Evolutionary conservation across 2,329 filamentous ascomycete genomes (phyloP), one percentile per base, ranked within the genome.

Genomic region (Aureobasidium sp.): DNA sequence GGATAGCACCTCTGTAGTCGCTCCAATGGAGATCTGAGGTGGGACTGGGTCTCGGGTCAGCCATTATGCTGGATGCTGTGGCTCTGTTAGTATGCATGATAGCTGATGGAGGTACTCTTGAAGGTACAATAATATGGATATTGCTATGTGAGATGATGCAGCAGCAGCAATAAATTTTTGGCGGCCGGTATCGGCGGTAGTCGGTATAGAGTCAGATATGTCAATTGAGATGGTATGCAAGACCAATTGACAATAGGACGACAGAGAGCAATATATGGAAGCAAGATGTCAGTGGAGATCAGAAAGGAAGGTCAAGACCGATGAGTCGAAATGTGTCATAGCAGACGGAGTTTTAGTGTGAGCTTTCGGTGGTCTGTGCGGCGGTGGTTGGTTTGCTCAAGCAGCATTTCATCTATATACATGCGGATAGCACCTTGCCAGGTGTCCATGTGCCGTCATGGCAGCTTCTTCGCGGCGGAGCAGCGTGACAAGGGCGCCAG

Each of bases 21-120:
- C 81, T 81, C 87, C 87, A 90, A 69, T 87, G 77, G 57, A 90
- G 82, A 74, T 88, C 84, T 57, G 77, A 76, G 0, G 86, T 87
- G 49, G 87, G 87, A 73, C 89, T 85, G 12, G 87, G 87, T 42
- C 73, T 62, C 29, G 63, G 69, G 25, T 74, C 73, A 59, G 68
- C 67, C 71, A 72, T 72, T 39, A 17, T 14, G 42, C 15, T 44
- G 29, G 25, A 56, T 53, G 36, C 51, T 52, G 34, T 20, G 47
- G 15, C 45, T 36, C 31, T 62, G 36, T 60, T 15, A 48, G 45
- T 22, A 42, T 31, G 27, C 6, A 41, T 3, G 17, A 39, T 12
- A 45, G 29, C 17, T 25, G 17, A 31, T 2, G 25, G 4, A 25
- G 49, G 39, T 22, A 17, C 22, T 20, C 27, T 15, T 44, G n/a